phyloP scores from a whole-genome alignment of 345 rosid genomes.

The Gossypium ekmanianum region DNA sequence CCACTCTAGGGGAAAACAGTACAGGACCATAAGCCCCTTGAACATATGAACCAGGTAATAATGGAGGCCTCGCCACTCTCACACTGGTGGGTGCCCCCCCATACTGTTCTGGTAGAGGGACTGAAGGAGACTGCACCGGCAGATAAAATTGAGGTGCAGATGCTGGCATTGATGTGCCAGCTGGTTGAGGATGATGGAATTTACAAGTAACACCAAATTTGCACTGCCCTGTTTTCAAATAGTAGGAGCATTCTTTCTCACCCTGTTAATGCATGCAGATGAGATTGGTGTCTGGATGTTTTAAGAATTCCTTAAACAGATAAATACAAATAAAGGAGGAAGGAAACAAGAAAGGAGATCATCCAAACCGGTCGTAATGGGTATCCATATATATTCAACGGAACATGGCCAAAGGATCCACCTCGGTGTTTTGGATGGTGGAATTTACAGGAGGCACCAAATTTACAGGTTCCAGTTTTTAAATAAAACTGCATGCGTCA shows the following conservation, averaged over 20 bases:
- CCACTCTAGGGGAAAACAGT: conserved; percentile 65
- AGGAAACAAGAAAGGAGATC: conserved; percentile 12
- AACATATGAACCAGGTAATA: conserved; percentile 68
- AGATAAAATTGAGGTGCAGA: conserved; percentile 79
- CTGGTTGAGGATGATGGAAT: conserved; percentile 90
- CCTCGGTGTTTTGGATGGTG: conserved; percentile 85
- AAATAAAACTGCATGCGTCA: conserved; percentile 61
- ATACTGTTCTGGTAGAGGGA: conserved; percentile 63
- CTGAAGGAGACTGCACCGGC: conserved; percentile 70
- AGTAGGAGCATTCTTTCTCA: conserved; percentile 89
- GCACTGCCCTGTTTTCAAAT: conserved; percentile 92
- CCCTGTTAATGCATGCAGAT: conserved; percentile 50
- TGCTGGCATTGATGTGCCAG: conserved; percentile 49
- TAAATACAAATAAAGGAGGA: conserved; percentile 1
- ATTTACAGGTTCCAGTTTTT: conserved; percentile 87
- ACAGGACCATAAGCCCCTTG: conserved; percentile 82
- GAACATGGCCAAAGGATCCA: conserved; percentile 59
- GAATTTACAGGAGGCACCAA: conserved; percentile 96
- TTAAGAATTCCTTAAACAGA: background rate
- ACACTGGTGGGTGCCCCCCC: conserved; percentile 49
- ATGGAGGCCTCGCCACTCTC: conserved; percentile 69
- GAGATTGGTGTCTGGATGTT: conserved; percentile 8
- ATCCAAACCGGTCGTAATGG: conserved; percentile 69
- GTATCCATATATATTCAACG: conserved; percentile 68
- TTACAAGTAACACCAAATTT: conserved; percentile 93